phyloP scores from a whole-genome alignment of 2,329 filamentous ascomycete genomes.

The Colletotrichum sp. region DNA sequence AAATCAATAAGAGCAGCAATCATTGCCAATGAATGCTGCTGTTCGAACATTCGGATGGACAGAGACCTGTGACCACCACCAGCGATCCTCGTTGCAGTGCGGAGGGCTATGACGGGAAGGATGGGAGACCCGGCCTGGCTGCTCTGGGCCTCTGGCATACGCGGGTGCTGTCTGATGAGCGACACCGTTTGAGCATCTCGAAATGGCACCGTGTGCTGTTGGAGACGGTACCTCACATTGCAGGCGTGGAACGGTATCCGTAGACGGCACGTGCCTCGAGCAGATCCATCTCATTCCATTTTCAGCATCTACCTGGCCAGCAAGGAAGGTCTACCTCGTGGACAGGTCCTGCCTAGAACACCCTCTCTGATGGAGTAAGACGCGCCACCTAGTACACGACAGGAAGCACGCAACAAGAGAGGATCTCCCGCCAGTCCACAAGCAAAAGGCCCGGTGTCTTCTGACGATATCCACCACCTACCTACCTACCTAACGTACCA shows the following conservation, averaged over 20 bases:
- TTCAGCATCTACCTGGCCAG: neutral
- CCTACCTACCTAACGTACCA: too few species aligned
- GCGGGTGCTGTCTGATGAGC: neutral
- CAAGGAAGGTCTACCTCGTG: neutral
- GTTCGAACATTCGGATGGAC: neutral
- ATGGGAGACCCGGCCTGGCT: neutral
- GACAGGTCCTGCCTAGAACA: neutral
- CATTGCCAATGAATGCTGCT: constrained; percentile 5
- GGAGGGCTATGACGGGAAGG: neutral
- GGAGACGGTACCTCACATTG: neutral
- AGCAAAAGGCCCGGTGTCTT: neutral
- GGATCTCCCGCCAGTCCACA: neutral
- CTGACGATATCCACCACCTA: neutral
- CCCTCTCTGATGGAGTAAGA: neutral
- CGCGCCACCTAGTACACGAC: neutral
- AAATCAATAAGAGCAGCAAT: neutral
- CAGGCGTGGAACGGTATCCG: neutral
- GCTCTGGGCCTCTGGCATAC: neutral
- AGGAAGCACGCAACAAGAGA: neutral
- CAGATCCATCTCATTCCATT: neutral
- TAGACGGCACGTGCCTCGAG: neutral
- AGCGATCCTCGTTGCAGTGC: neutral
- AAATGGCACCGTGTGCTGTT: neutral
- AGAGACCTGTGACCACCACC: neutral
- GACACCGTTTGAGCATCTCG: neutral